Percentiles rank a stretch among this genome's conserved stretches.
These are phyloP conservation scores for Triticum aestivum DNA, from an alignment of 176 grass and related monocot genomes.

Conservation along the genomic window IWGSC_CS_RefSeq_v2.1 NC_057811.1:80909095-80909594, in stretches of 20 bases:
- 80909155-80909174: constrained; percentile 91
- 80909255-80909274: constrained; percentile 90
- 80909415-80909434: constrained; percentile 86
- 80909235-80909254: constrained; percentile 90
- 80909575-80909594: constrained; percentile 92
- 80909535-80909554: constrained; percentile 79
- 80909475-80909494: constrained; percentile 93
- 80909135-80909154: constrained; percentile 86
- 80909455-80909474: constrained; percentile 93
- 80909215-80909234: constrained; percentile 91
- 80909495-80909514: constrained; percentile 88
- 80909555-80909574: constrained; percentile 98
- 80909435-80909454: constrained; percentile 87
- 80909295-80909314: constrained; percentile 77
- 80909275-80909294: constrained; percentile 72
- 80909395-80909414: constrained; percentile 91
- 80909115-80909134: constrained; percentile 94
- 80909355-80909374: constrained; percentile 73
- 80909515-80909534: constrained; percentile 76
- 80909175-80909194: constrained; percentile 87
- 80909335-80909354: constrained; percentile 79
- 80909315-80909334: constrained; percentile 97
- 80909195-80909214: constrained; percentile 92
- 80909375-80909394: constrained; percentile 89
- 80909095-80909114: constrained; percentile 96